Evolutionary conservation across 2,329 filamentous ascomycete genomes (phyloP).

Genomic region (Calonectria ilicicola): DNA sequence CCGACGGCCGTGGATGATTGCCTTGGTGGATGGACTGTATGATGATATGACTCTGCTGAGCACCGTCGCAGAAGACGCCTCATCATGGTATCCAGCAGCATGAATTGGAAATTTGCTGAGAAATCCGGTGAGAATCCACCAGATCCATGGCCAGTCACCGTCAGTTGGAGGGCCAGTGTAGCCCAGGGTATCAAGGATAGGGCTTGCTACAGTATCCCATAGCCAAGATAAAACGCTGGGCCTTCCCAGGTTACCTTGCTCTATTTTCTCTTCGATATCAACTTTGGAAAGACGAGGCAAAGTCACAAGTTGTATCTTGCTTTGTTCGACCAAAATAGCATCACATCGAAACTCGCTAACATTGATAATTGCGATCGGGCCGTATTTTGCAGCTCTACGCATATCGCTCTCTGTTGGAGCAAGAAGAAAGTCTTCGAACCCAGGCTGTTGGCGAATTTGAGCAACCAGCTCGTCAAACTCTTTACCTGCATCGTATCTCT

Average conservation of each 20-base stretch:
- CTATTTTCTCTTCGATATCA: background rate
- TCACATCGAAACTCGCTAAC: no score
- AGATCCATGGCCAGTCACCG: background rate
- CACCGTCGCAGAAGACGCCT: background rate
- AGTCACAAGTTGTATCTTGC: no score
- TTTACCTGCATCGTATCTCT: no score
- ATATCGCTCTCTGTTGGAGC: no score
- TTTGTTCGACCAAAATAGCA: no score
- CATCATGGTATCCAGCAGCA: background rate
- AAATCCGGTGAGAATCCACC: slow-evolving; percentile 8
- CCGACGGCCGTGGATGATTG: background rate
- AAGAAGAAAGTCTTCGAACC: no score
- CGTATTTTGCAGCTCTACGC: no score
- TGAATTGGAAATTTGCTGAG: background rate
- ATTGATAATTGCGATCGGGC: no score
- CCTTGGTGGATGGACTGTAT: background rate
- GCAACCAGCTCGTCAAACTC: no score
- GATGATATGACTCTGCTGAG: background rate
- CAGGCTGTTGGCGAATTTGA: no score
- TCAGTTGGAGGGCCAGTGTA: background rate
- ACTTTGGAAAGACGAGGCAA: no score
- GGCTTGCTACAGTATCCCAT: background rate
- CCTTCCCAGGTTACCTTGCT: no score
- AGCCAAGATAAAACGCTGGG: background rate
- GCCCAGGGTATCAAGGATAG: background rate